Percentiles rank a stretch among this genome's conserved stretches.
Conservation (phyloP, 1,284 basidiomycete species). For the Testicularia cyperi region DNA sequence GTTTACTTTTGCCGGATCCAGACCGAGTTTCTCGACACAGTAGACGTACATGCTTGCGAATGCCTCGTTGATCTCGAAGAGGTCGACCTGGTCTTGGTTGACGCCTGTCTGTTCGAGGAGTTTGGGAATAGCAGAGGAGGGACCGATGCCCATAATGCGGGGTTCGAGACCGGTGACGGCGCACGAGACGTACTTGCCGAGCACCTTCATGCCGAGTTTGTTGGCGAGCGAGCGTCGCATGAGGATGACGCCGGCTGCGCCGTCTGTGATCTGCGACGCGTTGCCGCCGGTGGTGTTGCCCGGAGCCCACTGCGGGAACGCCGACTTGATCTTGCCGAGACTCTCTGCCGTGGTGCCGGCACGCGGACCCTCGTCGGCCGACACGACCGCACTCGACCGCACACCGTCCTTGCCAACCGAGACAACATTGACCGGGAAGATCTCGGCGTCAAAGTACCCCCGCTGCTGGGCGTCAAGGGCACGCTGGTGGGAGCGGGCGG, state of each 20-base stretch:
- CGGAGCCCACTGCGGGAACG: constrained; percentile 85
- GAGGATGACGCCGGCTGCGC: constrained; percentile 78
- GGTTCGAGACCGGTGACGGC: constrained; percentile 73
- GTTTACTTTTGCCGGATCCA: constrained; percentile 68
- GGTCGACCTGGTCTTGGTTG: constrained; percentile 72
- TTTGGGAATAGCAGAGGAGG: constrained; percentile 39
- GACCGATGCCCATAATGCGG: constrained; percentile 75
- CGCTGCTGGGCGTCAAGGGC: constrained; percentile 68
- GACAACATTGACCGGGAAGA: constrained; percentile 67
- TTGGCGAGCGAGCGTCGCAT: constrained; percentile 85
- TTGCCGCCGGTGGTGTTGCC: constrained; percentile 82
- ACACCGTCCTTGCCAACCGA: constrained; percentile 66
- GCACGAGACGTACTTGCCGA: constrained; percentile 78
- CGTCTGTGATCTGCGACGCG: constrained; percentile 78
- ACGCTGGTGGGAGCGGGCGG: constrained; percentile 77
- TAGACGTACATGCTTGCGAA: constrained; percentile 63
- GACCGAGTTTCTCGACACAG: constrained; percentile 71
- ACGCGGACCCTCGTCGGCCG: constrained; percentile 79
- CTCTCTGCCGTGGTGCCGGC: constrained; percentile 73
- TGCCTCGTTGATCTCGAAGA: constrained; percentile 83
- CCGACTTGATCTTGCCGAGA: constrained; percentile 71
- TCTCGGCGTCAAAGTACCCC: constrained; percentile 75
- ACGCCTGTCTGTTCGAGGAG: constrained; percentile 69
- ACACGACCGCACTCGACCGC: constrained; percentile 67
- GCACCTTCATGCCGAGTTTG: constrained; percentile 71